A percentile compares a stretch with the other conserved stretches of the same genome.
These are phyloP conservation scores for Cystofilobasidium bisporidii DNA, from an alignment of 768 basidiomycete species.

Conservation along the genomic window DNA sequence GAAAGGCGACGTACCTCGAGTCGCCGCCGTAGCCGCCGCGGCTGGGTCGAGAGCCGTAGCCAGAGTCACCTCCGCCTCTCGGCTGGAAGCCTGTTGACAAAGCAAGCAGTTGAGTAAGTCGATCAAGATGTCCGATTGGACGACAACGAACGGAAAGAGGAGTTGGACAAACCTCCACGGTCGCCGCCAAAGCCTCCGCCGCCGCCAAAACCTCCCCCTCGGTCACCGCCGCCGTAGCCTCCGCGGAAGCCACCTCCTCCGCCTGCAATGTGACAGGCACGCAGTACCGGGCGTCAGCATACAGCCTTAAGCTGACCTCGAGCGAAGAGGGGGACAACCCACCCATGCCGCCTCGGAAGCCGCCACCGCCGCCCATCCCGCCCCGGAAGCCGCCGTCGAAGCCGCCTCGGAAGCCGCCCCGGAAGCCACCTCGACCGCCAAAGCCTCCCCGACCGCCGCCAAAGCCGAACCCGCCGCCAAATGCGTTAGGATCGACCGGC, in stretches of 20 bases:
- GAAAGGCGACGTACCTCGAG: conserved; percentile 15
- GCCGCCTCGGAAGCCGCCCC: conserved; percentile 22
- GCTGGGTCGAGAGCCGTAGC: conserved; percentile 12
- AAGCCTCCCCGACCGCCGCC: conserved; percentile 13
- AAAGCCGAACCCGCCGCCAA: conserved; percentile 24
- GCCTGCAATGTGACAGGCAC: no score
- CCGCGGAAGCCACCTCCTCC: conserved; percentile 35
- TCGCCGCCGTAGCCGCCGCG: conserved; percentile 21
- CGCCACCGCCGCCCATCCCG: conserved; percentile 33
- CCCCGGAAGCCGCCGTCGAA: conserved; percentile 27
- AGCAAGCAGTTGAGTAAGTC: not conserved
- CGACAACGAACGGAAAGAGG: not conserved
- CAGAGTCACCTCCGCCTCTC: conserved; percentile 18
- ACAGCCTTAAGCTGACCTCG: no score
- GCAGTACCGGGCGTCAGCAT: no score
- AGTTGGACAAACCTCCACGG: not conserved
- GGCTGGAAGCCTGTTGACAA: conserved; percentile 19
- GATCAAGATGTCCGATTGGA: not conserved
- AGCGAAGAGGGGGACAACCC: not conserved
- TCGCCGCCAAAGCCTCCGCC: conserved; percentile 15
- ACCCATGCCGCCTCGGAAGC: conserved; percentile 24
- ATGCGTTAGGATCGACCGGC: conserved; percentile 45
- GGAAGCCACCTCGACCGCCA: conserved; percentile 19
- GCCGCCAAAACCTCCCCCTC: conserved; percentile 59
- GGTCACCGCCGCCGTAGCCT: conserved; percentile 41